A percentile compares a stretch with the other conserved stretches of the same genome.
Evolutionary conservation across 805 yeast species (phyloP).

Genomic region (Starmerella stigmatis): DNA sequence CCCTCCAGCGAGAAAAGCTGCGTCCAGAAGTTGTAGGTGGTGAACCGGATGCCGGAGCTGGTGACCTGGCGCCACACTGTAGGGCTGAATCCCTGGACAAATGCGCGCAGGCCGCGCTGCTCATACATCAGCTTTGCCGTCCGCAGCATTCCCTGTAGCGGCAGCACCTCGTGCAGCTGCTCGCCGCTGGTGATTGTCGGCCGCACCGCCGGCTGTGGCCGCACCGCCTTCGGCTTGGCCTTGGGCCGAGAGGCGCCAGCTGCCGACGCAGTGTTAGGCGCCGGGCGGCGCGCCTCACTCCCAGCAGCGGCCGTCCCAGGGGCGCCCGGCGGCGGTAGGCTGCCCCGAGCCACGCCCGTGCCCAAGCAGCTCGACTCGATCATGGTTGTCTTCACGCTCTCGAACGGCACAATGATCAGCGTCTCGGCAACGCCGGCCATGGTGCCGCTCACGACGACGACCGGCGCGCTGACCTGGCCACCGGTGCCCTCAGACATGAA

Average conservation of each 20-base stretch:
- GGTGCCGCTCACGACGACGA: slow-evolving; percentile 62
- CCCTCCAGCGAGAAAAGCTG: slow-evolving; percentile 38
- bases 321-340: slow-evolving; percentile 29
- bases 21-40: slow-evolving; percentile 66
- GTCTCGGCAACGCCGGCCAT: slow-evolving; percentile 79
- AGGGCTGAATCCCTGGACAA: slow-evolving; percentile 72
- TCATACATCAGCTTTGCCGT: slow-evolving; percentile 48
- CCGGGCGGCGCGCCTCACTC: neutral
- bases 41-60: slow-evolving; percentile 72
- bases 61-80: slow-evolving; percentile 71
- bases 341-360: slow-evolving; percentile 26
- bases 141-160: slow-evolving; percentile 16
- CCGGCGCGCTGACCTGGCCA: slow-evolving; percentile 43
- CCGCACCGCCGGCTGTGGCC: slow-evolving; percentile 4
- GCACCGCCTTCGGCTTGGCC: neutral
- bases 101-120: slow-evolving; percentile 65
- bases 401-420: slow-evolving; percentile 72
- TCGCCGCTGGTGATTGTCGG: neutral
- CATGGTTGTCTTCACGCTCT: slow-evolving; percentile 64
- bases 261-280: neutral
- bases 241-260: neutral
- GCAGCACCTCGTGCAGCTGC: slow-evolving; percentile 2
- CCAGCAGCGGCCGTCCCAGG: slow-evolving; percentile 12
- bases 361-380: slow-evolving; percentile 40
- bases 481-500: slow-evolving; percentile 42